Percentiles rank a stretch among this genome's conserved stretches.
phyloP scores from a whole-genome alignment of 2,329 filamentous ascomycete genomes.

The Xylogone sp. region DNA sequence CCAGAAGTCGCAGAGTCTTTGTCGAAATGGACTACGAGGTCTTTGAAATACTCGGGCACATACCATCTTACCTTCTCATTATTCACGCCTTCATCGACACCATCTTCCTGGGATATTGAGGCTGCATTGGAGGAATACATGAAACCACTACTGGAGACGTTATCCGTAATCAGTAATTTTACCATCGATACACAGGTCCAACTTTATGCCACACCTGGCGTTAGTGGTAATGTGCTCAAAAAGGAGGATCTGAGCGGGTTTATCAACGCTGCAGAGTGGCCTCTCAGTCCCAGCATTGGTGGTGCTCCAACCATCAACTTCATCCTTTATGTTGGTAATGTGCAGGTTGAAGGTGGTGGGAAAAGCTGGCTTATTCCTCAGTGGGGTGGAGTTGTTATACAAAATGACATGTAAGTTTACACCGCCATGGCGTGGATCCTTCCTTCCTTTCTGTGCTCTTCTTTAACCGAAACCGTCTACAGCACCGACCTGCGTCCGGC shows the following conservation, averaged over 20 bases:
- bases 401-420: constrained; percentile 55
- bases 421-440: constrained; percentile 21
- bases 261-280: constrained; percentile 98
- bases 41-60: constrained; percentile 86
- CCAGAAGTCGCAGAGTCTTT: constrained; percentile 52
- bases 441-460: constrained; percentile 32
- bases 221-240: constrained; percentile 58
- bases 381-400: constrained; percentile 77
- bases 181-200: constrained; percentile 96
- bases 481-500: constrained; percentile 69
- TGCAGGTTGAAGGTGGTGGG: constrained; percentile 40
- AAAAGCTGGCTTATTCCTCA: constrained; percentile 89
- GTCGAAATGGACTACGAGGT: constrained; percentile 72
- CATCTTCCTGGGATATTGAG: constrained; percentile 91
- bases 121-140: constrained; percentile 77
- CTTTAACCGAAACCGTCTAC: constrained; percentile 46
- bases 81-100: constrained; percentile 74
- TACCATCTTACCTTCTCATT: constrained; percentile 96
- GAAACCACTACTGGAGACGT: constrained; percentile 72
- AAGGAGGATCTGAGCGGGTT: constrained; percentile 91
- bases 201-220: constrained; percentile 75
- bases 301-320: constrained; percentile 94
- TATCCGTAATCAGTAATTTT: constrained; percentile 86
- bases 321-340: constrained; percentile 77
- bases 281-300: constrained; percentile 88